These are phyloP conservation scores for Sporothrix protearum DNA, from an alignment of 2,329 filamentous ascomycete genomes.

Conservation along the genomic window DNA sequence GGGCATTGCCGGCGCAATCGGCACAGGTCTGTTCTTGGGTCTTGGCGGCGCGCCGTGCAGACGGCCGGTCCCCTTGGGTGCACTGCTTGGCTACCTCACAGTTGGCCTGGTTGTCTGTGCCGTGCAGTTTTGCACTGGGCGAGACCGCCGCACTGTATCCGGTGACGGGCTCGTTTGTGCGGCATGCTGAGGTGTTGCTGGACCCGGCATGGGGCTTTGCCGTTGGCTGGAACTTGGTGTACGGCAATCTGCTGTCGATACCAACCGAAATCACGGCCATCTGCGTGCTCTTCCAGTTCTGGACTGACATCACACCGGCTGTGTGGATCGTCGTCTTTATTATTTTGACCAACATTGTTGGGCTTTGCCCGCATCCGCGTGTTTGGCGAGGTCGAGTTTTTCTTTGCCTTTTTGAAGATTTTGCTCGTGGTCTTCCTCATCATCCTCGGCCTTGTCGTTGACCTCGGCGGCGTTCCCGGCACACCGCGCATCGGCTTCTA, in stretches of 20 bases:
- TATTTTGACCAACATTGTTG: conserved; percentile 53
- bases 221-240: conserved; percentile 51
- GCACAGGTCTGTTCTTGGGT: conserved; percentile 69
- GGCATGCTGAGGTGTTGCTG: conserved; percentile 56
- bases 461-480: conserved; percentile 53
- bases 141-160: conserved; percentile 79
- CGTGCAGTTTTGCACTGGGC: conserved; percentile 65
- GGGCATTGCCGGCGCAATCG: conserved; percentile 53
- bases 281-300: conserved; percentile 58
- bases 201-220: conserved; percentile 48
- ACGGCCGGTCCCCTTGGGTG: conserved; percentile 62
- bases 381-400: conserved; percentile 61
- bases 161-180: conserved; percentile 68
- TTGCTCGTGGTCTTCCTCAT: conserved; percentile 57
- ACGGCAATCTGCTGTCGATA: conserved; percentile 49
- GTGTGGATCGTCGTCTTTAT: conserved; percentile 49
- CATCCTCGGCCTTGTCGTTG: conserved; percentile 53
- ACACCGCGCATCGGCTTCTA: conserved; percentile 49
- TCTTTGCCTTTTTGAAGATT: conserved; percentile 59
- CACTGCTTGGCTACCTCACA: conserved; percentile 65
- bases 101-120: conserved; percentile 70
- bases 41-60: conserved; percentile 61
- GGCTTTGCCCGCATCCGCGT: conserved; percentile 52
- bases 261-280: conserved; percentile 54
- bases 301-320: conserved; percentile 43